Base-by-base conservation (phyloP, 148 eudicot species). In the Vaccinium myrtillus region DNA sequence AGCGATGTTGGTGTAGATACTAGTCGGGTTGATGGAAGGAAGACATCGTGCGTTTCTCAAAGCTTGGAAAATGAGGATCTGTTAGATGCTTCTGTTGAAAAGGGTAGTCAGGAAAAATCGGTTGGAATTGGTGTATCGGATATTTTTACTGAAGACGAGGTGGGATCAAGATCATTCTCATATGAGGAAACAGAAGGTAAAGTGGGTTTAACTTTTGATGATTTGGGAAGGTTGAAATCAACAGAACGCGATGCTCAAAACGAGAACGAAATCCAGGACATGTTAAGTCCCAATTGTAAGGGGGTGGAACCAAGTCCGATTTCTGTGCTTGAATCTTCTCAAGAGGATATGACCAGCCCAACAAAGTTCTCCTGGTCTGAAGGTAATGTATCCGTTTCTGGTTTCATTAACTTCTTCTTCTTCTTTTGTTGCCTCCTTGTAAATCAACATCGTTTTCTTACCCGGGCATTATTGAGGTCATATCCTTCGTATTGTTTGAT, bases 11-110 rank as follows among this genome's bases (percentile, higher is more conserved):
- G 80, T 53, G 56, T 30, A 80, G 74, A 50, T 74, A 76, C 76
- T 63, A 49, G 15, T 48, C 56, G 50, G 39, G 74, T 86, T 81
- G 88, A 86, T 85, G 89, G 88, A 50, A 67, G 61, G 30, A 82
- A 58, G 49, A 25, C 81, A 11, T 10, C 16, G 32, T 81, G 16
- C 58, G 23, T 36, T 79, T 58, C 50, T 80, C 18, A 32, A 78
- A 32, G 49, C 58, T 76, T 67, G 63, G 88, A 90, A 67, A 88
- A 86, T 69, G 58, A 65, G 84, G 73, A 27, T 32, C 53, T 49
- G 23, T 58, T 56, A 32, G 84, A 73, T 55, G 71, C 55, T 77
- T 14, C 55, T 43, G 79, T 67, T 53, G 85, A 80, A n/a, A 70
- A 85, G 78, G 51, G 14, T 46, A 82, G 78, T 77, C 61, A 56